Percentiles rank a stretch among this genome's conserved stretches.
Evolutionary conservation across 2,329 filamentous ascomycete species (phyloP).

Genomic region (Phialemoniopsis sp.): DNA sequence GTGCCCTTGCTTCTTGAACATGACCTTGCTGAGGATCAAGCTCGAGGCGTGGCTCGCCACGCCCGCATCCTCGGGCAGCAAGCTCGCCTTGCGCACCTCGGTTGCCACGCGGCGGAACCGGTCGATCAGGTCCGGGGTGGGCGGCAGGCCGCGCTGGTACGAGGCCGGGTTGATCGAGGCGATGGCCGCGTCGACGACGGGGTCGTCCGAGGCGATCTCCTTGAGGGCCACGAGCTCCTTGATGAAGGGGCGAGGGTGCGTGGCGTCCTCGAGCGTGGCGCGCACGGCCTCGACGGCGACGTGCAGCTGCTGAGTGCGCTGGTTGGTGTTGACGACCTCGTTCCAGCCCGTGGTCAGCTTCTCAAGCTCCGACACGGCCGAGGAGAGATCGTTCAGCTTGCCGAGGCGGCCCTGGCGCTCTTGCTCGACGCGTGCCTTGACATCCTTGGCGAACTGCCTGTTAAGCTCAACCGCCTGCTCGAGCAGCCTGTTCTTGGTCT

Average conservation of each 20-base stretch:
- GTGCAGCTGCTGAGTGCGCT: constrained; percentile 93
- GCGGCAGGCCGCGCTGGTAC: constrained; percentile 88
- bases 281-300: constrained; percentile 93
- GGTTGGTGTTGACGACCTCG: constrained; percentile 81
- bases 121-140: constrained; percentile 82
- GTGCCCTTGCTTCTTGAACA: constrained; percentile 91
- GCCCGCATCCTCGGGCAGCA: constrained; percentile 89
- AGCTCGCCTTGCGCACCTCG: constrained; percentile 90
- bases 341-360: constrained; percentile 87
- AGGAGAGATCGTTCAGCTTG: constrained; percentile 76
- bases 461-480: constrained; percentile 90
- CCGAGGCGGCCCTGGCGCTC: constrained; percentile 85
- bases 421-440: constrained; percentile 77
- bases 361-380: constrained; percentile 78
- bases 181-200: constrained; percentile 88
- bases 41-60: constrained; percentile 92
- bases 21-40: constrained; percentile 83
- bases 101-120: constrained; percentile 88
- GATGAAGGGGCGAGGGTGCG: constrained; percentile 79
- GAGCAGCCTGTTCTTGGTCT: constrained; percentile 76
- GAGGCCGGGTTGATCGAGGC: constrained; percentile 92
- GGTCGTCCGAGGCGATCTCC: constrained; percentile 79
- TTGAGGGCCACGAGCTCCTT: constrained; percentile 91
- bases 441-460: constrained; percentile 73
- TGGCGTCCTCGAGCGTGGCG: constrained; percentile 71